Percentiles rank a stretch among this genome's conserved stretches.
Evolutionary conservation across 2,329 filamentous ascomycete genomes (phyloP).

Genomic region (Colletotrichum spinosum): DNA sequence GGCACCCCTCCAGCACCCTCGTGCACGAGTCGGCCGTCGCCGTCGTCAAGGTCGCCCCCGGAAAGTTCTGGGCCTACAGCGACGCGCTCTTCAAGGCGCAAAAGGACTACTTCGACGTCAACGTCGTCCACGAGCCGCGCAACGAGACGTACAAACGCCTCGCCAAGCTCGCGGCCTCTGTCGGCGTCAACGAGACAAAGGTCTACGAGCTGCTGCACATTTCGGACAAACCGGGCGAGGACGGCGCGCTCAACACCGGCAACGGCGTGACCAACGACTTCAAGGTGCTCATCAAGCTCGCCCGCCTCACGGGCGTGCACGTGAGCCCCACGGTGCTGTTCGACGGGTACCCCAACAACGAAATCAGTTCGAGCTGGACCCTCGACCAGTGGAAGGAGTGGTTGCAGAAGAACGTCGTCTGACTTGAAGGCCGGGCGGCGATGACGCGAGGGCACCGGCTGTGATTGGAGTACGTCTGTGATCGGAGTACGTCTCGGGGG

Average conservation of each 20-base stretch:
- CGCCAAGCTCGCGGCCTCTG: slow-evolving; percentile 75
- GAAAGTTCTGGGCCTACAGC: slow-evolving; percentile 85
- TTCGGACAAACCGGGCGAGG: slow-evolving; percentile 71
- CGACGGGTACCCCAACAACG: slow-evolving; percentile 83
- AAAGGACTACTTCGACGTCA: slow-evolving; percentile 84
- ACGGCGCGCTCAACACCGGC: slow-evolving; percentile 79
- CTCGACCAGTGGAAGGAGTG: slow-evolving; percentile 88
- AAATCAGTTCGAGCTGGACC: slow-evolving; percentile 83
- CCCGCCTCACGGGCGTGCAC: slow-evolving; percentile 84
- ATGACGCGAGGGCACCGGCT: slow-evolving; percentile 10
- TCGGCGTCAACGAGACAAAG: slow-evolving; percentile 77
- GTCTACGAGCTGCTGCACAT: slow-evolving; percentile 78
- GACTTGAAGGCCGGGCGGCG: slow-evolving; percentile 29
- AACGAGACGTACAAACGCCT: slow-evolving; percentile 87
- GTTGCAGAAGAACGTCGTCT: slow-evolving; percentile 70
- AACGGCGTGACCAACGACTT: slow-evolving; percentile 88
- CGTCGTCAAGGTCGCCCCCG: slow-evolving; percentile 76
- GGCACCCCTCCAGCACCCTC: slow-evolving; percentile 89
- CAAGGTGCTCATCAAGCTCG: slow-evolving; percentile 85
- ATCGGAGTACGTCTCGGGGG: background rate
- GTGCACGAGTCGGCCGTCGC: slow-evolving; percentile 87
- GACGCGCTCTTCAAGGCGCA: slow-evolving; percentile 74
- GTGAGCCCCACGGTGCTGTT: slow-evolving; percentile 92
- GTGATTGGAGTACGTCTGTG: slow-evolving; percentile 11
- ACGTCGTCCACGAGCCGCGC: slow-evolving; percentile 83